phyloP scores from a whole-genome alignment of 306 rosid genomes.

The Inga laurina region DNA sequence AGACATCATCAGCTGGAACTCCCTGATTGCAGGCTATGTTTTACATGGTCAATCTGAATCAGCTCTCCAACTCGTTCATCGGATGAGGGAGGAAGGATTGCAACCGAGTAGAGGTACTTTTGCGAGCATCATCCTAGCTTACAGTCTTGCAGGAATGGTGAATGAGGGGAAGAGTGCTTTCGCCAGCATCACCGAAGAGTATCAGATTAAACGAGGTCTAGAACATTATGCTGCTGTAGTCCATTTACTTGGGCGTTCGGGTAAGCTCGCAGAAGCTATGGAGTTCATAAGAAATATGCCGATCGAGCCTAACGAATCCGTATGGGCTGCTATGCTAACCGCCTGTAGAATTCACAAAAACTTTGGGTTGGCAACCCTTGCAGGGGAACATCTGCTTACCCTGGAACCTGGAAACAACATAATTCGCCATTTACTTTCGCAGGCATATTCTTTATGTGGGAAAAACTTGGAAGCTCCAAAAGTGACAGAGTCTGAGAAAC shows the following conservation, averaged over 20 bases:
- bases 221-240: conserved; percentile 87
- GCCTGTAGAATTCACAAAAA: conserved; percentile 78
- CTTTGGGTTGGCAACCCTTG: conserved; percentile 58
- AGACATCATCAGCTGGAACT: conserved; percentile 88
- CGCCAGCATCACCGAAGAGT: conserved; percentile 60
- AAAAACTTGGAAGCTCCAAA: conserved; percentile 53
- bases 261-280: conserved; percentile 77
- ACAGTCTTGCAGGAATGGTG: conserved; percentile 70
- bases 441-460: conserved; percentile 65
- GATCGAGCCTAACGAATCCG: conserved; percentile 61
- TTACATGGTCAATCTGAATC: conserved; percentile 67
- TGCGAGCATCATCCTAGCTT: conserved; percentile 66
- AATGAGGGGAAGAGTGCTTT: conserved; percentile 68
- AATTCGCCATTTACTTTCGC: conserved; percentile 51
- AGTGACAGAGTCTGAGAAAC: conserved; percentile 53
- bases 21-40: conserved; percentile 67
- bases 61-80: conserved; percentile 66
- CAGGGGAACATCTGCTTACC: conserved; percentile 61
- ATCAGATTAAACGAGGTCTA: conserved; percentile 57
- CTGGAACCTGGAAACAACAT: conserved; percentile 66
- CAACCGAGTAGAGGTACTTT: conserved; percentile 82
- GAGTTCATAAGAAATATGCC: conserved; percentile 77
- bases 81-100: conserved; percentile 64
- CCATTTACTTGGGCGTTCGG: conserved; percentile 79
- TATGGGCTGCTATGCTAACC: conserved; percentile 75